Evolutionary conservation across 768 basidiomycete species (phyloP).

Genomic region (Termitomyces sp.): DNA sequence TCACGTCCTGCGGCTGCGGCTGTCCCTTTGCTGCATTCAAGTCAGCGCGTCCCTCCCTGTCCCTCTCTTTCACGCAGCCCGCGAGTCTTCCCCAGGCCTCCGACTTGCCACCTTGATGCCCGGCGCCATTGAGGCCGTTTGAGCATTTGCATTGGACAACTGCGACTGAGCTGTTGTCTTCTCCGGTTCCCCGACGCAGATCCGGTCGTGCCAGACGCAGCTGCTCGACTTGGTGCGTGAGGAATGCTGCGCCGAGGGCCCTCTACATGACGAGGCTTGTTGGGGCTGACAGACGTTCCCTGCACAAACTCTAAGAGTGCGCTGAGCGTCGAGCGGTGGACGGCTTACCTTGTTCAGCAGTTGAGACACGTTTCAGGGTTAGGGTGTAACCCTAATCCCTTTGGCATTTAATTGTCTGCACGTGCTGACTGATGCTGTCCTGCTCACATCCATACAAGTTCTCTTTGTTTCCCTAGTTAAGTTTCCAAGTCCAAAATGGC

Average conservation of each 20-base stretch:
- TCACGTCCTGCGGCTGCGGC: too few species aligned
- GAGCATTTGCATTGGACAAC: too few species aligned
- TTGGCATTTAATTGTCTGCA: too few species aligned
- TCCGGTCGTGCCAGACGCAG: conserved; percentile 33
- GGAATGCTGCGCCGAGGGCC: conserved; percentile 80
- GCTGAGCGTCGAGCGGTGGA: background rate
- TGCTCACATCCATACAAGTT: too few species aligned
- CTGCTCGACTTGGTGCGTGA: conserved; percentile 82
- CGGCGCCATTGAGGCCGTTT: conserved; percentile 26
- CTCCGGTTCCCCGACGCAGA: conserved; percentile 58
- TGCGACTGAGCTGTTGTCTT: conserved; percentile 38
- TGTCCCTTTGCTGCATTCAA: too few species aligned
- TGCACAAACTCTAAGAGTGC: background rate
- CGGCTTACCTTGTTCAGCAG: too few species aligned
- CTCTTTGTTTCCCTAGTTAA: too few species aligned
- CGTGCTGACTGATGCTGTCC: too few species aligned
- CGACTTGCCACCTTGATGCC: conserved; percentile 27
- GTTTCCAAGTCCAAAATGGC: too few species aligned
- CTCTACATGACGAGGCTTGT: conserved; percentile 86
- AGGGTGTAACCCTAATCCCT: too few species aligned
- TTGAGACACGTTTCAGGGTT: too few species aligned
- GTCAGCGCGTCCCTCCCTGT: too few species aligned
- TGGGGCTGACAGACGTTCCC: conserved; percentile 22
- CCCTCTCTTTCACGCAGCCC: conserved; percentile 12
- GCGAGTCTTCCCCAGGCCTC: conserved; percentile 19